Conservation (phyloP, 1,284 basidiomycete genomes). For the Moniliophthora roreri region DNA sequence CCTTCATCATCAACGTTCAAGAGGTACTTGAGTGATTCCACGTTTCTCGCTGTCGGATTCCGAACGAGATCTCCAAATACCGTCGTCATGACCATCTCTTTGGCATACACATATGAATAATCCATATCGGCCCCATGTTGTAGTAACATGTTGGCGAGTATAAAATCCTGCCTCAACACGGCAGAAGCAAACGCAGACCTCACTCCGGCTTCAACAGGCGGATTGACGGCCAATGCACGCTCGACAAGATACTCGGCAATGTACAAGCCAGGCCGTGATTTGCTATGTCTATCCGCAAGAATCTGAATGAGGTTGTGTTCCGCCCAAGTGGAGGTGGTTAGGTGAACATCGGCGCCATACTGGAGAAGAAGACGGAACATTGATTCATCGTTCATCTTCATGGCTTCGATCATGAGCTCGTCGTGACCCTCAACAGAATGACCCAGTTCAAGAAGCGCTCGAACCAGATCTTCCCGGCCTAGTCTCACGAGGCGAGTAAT, state of each 20-base stretch:
- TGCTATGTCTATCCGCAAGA: constrained; percentile 4
- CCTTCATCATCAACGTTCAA: neutral
- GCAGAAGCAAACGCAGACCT: constrained; percentile 7
- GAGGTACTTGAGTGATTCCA: constrained; percentile 6
- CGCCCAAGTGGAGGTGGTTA: neutral
- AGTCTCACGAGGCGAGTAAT: constrained; percentile 5
- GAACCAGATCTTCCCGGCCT: constrained; percentile 7
- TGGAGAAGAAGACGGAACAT: constrained; percentile 7
- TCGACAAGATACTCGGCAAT: constrained; percentile 10
- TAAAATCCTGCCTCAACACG: constrained; percentile 6
- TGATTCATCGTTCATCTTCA: constrained; percentile 6
- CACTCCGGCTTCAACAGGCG: neutral
- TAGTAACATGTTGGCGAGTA: constrained; percentile 7
- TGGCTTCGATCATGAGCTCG: constrained; percentile 5
- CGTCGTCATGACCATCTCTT: neutral
- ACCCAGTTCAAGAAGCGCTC: constrained; percentile 5
- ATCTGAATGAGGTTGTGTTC: constrained; percentile 5
- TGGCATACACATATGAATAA: neutral
- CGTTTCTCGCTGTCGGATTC: constrained; percentile 3
- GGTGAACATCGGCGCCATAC: constrained; percentile 2
- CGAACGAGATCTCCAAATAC: constrained; percentile 5
- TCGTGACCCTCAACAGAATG: neutral
- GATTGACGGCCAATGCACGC: constrained; percentile 7
- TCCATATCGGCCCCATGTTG: constrained; percentile 10
- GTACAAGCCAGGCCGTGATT: constrained; percentile 1